phyloP scores from a whole-genome alignment of 140 eudicot genomes.

The Artemisia princeps region DNA sequence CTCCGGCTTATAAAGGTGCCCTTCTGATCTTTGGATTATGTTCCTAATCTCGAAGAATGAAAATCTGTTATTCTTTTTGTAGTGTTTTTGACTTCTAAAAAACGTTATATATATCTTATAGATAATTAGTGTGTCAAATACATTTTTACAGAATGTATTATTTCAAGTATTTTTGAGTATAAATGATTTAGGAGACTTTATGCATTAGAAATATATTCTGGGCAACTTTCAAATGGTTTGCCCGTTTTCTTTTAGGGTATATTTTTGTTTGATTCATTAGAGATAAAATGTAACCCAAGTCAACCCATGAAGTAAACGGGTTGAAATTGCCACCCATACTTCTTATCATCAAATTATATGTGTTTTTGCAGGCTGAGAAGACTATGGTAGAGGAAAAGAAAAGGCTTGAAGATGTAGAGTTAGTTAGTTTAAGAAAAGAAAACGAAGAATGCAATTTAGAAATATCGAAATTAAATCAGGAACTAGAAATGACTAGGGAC shows the following conservation, averaged over 20 bases:
- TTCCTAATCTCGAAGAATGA: background rate
- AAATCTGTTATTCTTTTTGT: background rate
- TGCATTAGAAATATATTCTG: background rate
- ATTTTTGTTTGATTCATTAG: background rate
- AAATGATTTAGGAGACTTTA: no score
- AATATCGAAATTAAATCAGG: conserved; percentile 39
- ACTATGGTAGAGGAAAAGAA: conserved; percentile 55
- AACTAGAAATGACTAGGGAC: conserved; percentile 34
- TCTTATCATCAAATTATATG: background rate
- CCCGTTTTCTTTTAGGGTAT: background rate
- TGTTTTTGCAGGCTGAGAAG: conserved; percentile 53
- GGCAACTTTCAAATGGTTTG: background rate
- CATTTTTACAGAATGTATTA: background rate
- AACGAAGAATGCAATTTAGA: conserved; percentile 40
- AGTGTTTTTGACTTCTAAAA: background rate
- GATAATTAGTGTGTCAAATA: no score
- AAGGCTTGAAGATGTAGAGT: conserved; percentile 49
- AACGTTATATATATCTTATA: no score
- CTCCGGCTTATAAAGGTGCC: conserved; percentile 74
- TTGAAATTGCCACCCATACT: background rate
- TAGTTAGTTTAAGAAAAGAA: conserved; percentile 47
- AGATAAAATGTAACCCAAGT: background rate
- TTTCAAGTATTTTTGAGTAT: no score
- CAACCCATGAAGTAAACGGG: conserved; percentile 6
- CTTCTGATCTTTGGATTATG: conserved; percentile 19